Conservation (phyloP, 2,329 filamentous ascomycete species). For the Fusarium albosuccineum region DNA sequence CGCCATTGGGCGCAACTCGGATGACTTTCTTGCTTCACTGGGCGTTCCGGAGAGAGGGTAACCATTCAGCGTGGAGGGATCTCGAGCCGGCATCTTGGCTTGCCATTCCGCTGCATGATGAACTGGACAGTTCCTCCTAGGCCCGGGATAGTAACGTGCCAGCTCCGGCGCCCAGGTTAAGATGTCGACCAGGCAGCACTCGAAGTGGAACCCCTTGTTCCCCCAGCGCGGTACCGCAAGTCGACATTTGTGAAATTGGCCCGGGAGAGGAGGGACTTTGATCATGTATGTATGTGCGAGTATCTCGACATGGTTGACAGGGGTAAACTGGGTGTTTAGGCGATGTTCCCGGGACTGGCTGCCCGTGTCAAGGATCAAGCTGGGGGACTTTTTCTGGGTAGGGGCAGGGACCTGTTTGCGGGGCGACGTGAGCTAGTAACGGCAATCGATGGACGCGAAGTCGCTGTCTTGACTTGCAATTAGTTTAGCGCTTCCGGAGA, state of each 20-base stretch:
- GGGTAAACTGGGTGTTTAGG: not conserved
- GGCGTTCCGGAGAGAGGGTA: constrained; percentile 21
- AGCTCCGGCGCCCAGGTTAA: not conserved
- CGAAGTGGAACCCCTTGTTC: not conserved
- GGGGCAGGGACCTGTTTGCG: constrained; percentile 12
- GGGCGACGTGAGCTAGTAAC: constrained; percentile 1
- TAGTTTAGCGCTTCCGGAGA: constrained; percentile 20
- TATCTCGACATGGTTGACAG: not conserved
- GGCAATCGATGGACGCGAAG: constrained; percentile 13
- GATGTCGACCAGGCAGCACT: not conserved
- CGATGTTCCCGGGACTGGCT: constrained; percentile 6
- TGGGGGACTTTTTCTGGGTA: not conserved
- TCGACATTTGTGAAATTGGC: constrained; percentile 4
- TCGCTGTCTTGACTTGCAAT: not conserved
- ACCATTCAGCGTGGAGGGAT: constrained; percentile 12
- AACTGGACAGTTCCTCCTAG: constrained; percentile 11
- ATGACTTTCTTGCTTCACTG: constrained; percentile 6
- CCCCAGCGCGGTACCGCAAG: constrained; percentile 5
- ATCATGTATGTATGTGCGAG: not conserved
- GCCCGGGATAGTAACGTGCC: not conserved
- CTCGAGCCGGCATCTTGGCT: constrained; percentile 2
- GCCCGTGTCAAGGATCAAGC: not conserved
- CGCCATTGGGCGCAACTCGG: not conserved
- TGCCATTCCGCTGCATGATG: constrained; percentile 27
- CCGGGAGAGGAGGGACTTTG: not conserved